phyloP scores from a whole-genome alignment of 225 moss, liverwort and hornwort genomes.

The Pleurozium schreberi region DNA sequence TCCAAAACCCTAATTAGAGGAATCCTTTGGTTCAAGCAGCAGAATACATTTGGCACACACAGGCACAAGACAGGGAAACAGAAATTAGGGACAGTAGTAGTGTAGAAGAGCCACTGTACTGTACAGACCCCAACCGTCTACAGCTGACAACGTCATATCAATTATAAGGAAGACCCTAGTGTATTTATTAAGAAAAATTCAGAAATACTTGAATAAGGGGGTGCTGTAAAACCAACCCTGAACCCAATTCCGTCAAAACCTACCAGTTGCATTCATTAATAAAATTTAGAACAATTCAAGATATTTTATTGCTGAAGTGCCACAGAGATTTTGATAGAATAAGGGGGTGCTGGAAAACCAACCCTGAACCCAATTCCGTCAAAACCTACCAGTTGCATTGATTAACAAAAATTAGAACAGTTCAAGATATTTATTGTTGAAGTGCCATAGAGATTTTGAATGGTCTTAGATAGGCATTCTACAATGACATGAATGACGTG shows the following conservation, averaged over 20 bases:
- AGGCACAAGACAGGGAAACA: not conserved
- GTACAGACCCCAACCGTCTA: not conserved
- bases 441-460: not conserved
- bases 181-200: not conserved
- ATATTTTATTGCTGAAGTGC: not conserved
- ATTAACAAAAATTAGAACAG: too few species aligned
- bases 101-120: not conserved
- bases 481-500: not conserved
- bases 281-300: not conserved
- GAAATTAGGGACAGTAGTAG: not conserved
- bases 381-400: too few species aligned
- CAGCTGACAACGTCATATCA: not conserved
- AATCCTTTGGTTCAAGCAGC: not conserved
- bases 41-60: not conserved
- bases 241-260: not conserved
- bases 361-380: too few species aligned
- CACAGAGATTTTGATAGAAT: not conserved
- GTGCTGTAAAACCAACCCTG: not conserved
- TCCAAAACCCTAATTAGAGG: not conserved
- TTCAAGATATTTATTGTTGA: not conserved
- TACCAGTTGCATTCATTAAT: not conserved
- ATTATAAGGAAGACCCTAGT: too few species aligned
- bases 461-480: not conserved
- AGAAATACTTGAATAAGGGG: not conserved
- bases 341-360: too few species aligned